Evolutionary conservation across 2,329 filamentous ascomycete genomes (phyloP).

Genomic region (Diaporthe ilicicola): DNA sequence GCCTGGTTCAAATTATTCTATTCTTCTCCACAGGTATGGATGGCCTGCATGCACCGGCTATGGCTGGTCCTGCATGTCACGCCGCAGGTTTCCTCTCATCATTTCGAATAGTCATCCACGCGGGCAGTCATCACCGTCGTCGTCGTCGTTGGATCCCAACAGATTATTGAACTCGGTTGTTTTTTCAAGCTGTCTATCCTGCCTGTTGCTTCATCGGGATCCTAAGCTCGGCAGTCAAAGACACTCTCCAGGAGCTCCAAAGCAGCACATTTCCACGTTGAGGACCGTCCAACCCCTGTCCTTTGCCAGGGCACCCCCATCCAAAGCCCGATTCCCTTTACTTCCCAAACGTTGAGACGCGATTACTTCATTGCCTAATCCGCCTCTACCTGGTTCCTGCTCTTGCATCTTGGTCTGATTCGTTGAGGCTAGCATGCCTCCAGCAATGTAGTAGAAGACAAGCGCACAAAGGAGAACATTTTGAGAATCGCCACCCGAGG

Average conservation of each 20-base stretch:
- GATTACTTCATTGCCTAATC: conserved; percentile 5
- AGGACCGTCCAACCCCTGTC: not conserved
- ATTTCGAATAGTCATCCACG: not conserved
- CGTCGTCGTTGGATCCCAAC: not conserved
- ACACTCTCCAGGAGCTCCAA: conserved; percentile 27
- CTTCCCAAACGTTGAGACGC: not conserved
- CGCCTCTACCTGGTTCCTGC: not conserved
- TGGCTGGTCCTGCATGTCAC: not conserved
- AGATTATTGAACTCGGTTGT: not conserved
- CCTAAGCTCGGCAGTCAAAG: not conserved
- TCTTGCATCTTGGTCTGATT: conserved; percentile 2
- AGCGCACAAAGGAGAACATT: not conserved
- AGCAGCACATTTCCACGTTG: not conserved
- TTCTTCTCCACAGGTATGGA: not conserved
- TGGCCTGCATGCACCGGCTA: not conserved
- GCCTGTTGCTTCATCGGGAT: not conserved
- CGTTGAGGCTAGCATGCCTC: not conserved
- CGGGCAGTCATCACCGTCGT: not conserved
- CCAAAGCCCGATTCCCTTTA: not conserved
- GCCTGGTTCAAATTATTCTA: not conserved
- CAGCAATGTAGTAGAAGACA: not conserved
- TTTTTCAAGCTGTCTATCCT: conserved; percentile 2
- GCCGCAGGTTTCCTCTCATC: too few species aligned
- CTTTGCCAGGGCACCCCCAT: not conserved
- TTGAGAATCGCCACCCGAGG: not conserved